Evolutionary conservation across 129 eudicot genomes (phyloP).

Genomic region (Ambrosia artemisiifolia): DNA sequence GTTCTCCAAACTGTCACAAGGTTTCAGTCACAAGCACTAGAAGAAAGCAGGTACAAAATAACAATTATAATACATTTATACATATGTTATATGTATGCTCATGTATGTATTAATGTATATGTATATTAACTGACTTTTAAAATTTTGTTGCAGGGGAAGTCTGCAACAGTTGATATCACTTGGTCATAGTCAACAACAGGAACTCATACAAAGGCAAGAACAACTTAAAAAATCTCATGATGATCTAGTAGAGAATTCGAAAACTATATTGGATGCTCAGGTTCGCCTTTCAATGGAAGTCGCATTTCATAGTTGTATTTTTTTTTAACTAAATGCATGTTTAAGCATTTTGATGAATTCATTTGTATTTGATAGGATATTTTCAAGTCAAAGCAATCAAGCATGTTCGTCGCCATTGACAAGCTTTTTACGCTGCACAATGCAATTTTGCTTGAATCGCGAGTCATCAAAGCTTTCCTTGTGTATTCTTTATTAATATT

Average conservation of each 20-base stretch:
- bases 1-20: conserved; percentile 51
- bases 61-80: too few species aligned
- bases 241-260: too few species aligned
- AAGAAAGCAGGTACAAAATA: conserved; percentile 64
- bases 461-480: conserved; percentile 47
- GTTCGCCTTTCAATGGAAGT: too few species aligned
- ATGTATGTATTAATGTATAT: too few species aligned
- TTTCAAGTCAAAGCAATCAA: conserved; percentile 72
- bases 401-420: conserved; percentile 64
- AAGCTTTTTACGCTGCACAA: conserved; percentile 64
- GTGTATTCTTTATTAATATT: conserved; percentile 48
- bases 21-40: conserved; percentile 63
- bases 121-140: conserved; percentile 6
- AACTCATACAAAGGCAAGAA: too few species aligned
- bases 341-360: not conserved
- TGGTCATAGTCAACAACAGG: too few species aligned
- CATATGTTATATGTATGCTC: not conserved
- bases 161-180: too few species aligned
- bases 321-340: too few species aligned
- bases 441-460: conserved; percentile 57
- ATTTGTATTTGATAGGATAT: conserved; percentile 43
- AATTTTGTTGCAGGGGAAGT: too few species aligned
- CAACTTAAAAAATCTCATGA: too few species aligned
- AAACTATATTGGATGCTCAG: too few species aligned
- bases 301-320: too few species aligned